A percentile compares a stretch with the other conserved stretches of the same genome.
These are phyloP conservation scores for Pestalotiopsis sp. DNA, from an alignment of 2,329 filamentous ascomycete species.

Conservation along the genomic window DNA sequence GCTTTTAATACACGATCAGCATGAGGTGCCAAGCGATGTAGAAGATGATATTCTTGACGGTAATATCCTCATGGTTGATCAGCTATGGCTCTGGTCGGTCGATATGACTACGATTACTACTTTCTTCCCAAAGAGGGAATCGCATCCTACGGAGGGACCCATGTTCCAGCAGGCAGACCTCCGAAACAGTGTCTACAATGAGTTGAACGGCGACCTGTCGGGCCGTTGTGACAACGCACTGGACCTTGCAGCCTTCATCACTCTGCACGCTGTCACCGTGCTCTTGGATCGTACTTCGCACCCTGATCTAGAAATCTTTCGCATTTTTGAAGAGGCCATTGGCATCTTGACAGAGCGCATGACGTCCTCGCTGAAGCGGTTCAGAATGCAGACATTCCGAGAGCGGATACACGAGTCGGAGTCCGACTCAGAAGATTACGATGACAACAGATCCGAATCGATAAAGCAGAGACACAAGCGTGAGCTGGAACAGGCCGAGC, in stretches of 20 bases:
- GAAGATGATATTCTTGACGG: slow-evolving; percentile 49
- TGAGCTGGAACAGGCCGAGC: slow-evolving; percentile 48
- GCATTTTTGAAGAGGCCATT: slow-evolving; percentile 69
- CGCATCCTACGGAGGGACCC: slow-evolving; percentile 56
- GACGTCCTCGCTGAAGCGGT: slow-evolving; percentile 64
- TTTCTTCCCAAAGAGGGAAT: slow-evolving; percentile 59
- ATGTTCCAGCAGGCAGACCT: slow-evolving; percentile 64
- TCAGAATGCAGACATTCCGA: slow-evolving; percentile 60
- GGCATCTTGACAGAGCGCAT: slow-evolving; percentile 65
- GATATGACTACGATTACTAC: slow-evolving; percentile 55
- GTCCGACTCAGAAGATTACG: slow-evolving; percentile 43
- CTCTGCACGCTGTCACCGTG: slow-evolving; percentile 64
- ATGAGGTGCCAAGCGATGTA: slow-evolving; percentile 37
- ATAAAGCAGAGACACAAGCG: slow-evolving; percentile 47
- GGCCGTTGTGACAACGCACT: slow-evolving; percentile 63
- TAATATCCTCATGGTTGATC: slow-evolving; percentile 69
- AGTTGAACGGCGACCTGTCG: slow-evolving; percentile 66
- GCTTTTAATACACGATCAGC: not conserved
- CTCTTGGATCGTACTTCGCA: slow-evolving; percentile 63
- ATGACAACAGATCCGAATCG: slow-evolving; percentile 40
- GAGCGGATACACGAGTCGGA: slow-evolving; percentile 41
- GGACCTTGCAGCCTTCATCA: slow-evolving; percentile 65
- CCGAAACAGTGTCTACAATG: slow-evolving; percentile 66
- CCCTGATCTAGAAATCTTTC: slow-evolving; percentile 64
- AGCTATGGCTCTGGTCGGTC: slow-evolving; percentile 66